Evolutionary conservation across 805 yeast genomes (phyloP).

Genomic region (Nakazawaea wickerhamii): DNA sequence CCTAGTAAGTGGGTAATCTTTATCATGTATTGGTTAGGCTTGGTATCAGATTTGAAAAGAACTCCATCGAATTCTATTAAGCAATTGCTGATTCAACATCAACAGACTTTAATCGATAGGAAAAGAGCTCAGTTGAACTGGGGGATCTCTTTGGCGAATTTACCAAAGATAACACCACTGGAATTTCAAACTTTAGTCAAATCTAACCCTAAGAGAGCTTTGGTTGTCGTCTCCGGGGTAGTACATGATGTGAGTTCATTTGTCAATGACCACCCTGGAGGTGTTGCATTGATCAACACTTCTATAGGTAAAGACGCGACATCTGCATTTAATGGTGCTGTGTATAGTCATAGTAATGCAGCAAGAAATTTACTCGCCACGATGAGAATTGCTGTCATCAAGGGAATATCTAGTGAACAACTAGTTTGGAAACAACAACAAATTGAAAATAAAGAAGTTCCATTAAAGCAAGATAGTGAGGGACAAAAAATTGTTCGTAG

Average conservation of each 20-base stretch:
- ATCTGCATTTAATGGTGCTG: constrained; percentile 92
- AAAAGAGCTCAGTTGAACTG: constrained; percentile 77
- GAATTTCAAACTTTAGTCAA: constrained; percentile 38
- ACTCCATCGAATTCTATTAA: constrained; percentile 59
- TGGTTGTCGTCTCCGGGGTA: constrained; percentile 83
- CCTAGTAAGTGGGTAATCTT: constrained; percentile 79
- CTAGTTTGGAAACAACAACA: constrained; percentile 77
- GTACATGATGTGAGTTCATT: constrained; percentile 93
- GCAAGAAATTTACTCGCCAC: constrained; percentile 88
- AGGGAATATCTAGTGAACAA: constrained; percentile 68
- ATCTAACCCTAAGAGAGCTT: constrained; percentile 32
- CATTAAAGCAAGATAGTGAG: constrained; percentile 45
- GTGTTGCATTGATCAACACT: constrained; percentile 67
- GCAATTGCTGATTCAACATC: constrained; percentile 72
- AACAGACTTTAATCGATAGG: constrained; percentile 73
- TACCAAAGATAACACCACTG: constrained; percentile 57
- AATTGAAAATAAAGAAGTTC: constrained; percentile 59
- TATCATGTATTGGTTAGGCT: constrained; percentile 43
- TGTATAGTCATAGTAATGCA: constrained; percentile 87
- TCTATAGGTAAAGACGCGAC: constrained; percentile 94
- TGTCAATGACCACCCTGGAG: constrained; percentile 92
- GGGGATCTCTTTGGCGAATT: constrained; percentile 89
- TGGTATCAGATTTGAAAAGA: constrained; percentile 52
- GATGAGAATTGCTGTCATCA: constrained; percentile 85
- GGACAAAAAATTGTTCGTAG: constrained; percentile 55